phyloP scores from a whole-genome alignment of 1,139 yeast species.

The Blastobotrys proliferans region DNA sequence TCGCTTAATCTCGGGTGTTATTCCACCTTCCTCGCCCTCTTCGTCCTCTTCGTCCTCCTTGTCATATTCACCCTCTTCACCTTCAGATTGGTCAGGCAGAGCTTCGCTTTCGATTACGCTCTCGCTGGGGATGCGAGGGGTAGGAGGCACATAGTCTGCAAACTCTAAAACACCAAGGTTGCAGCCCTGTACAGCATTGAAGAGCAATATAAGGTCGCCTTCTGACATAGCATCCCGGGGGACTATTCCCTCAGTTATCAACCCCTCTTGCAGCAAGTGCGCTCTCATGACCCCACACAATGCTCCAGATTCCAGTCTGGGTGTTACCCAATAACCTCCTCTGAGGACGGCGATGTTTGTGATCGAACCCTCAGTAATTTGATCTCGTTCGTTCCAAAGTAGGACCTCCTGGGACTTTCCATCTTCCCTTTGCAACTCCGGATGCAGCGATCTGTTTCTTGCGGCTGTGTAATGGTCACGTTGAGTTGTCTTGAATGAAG shows the following conservation, averaged over 20 bases:
- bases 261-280: constrained; percentile 51
- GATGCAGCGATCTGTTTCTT: constrained; percentile 43
- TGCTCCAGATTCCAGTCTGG: constrained; percentile 71
- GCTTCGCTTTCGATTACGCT: neutral
- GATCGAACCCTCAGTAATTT: constrained; percentile 79
- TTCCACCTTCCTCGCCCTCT: too few relatives aligned
- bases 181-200: constrained; percentile 84
- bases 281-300: constrained; percentile 81
- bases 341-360: constrained; percentile 70
- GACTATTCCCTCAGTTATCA: constrained; percentile 54
- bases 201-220: constrained; percentile 67
- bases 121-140: neutral
- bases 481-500: constrained; percentile 83
- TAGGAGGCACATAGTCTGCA: neutral
- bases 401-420: constrained; percentile 57
- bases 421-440: constrained; percentile 22
- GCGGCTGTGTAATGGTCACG: constrained; percentile 63
- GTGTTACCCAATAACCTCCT: constrained; percentile 69
- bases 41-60: neutral
- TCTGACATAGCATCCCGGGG: constrained; percentile 42
- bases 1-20: neutral
- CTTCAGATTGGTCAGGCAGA: neutral
- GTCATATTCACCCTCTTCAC: neutral
- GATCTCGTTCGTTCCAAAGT: constrained; percentile 55
- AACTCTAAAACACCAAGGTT: constrained; percentile 47